Base-by-base conservation (phyloP, 2,329 filamentous ascomycete species). In the Penicillium sp. region DNA sequence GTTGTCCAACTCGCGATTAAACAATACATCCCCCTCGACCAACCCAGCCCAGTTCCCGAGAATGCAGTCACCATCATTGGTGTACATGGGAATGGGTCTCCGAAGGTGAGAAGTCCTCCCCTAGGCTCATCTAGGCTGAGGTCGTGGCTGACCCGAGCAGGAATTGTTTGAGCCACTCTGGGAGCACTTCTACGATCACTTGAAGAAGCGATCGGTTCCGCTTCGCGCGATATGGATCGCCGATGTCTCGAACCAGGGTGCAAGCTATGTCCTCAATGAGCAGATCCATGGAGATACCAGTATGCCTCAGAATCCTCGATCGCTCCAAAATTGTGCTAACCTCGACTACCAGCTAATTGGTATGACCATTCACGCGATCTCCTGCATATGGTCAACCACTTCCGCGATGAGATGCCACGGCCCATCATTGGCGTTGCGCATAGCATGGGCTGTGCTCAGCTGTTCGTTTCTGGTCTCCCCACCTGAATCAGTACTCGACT, bases 81-180 rank as follows among this genome's bases (percentile, higher is more conserved):
- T 1, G 40, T 47, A 1, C 60, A 56, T 11, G 65, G 61, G 10
- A 66, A 61, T 44, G 59, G 55, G 2, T 53, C 43, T 22, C 64
- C 43, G 2, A 61, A 59, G 50, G 56, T 58, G 13, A 13, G 22
- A 96, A 96, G 18, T 6, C 27, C 22, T 19, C 16, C 13, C 22
- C 22, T 27, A 5, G 22, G 13, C 5, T 44, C 2, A 24, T 43
- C 13, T 14, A 43, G 19, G 11, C 22, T 24, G 22, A 16, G 7
- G 10, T 16, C 19, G 19, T 11, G 19, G 41, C 41, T 44, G 16
- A 27, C 14, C 6, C 7, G 22, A 33, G 27, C n/a, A 36, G 46
- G 31, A 50, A 37, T 16, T 50, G n/a, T 55, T 41, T 71, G 91
- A 96, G 69, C 89, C 92, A 0, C 78, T 96, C 0, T 96, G 91